phyloP scores from a whole-genome alignment of 179 eudicot species.

The Silene noctiflora region DNA sequence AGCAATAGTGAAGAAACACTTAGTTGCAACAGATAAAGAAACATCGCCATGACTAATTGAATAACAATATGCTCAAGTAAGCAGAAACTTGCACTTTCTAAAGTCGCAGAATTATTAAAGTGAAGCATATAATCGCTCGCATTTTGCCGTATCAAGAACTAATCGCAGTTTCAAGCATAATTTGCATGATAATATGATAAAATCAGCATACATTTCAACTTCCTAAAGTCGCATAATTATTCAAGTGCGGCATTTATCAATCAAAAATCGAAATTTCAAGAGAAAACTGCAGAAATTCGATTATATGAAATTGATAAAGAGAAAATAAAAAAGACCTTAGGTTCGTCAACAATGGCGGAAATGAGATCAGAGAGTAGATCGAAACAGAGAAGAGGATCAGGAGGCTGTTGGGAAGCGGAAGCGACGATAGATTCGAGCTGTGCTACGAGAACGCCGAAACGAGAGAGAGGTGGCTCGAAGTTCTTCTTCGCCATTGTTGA shows the following conservation, averaged over 20 bases:
- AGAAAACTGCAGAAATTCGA: neutral
- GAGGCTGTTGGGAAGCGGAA: slow-evolving; percentile 76
- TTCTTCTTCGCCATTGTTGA: slow-evolving; percentile 65
- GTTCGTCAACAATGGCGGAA: slow-evolving; percentile 70
- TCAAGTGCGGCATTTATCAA: neutral
- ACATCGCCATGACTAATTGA: neutral
- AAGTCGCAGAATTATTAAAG: neutral
- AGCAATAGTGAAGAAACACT: neutral
- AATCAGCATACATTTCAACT: neutral
- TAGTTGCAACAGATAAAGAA: neutral
- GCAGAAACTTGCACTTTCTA: neutral
- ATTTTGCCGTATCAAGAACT: neutral
- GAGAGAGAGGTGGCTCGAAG: slow-evolving; percentile 53
- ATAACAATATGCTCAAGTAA: neutral
- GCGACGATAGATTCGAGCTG: slow-evolving; percentile 88
- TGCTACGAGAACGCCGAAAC: slow-evolving; percentile 89
- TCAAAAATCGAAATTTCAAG: neutral
- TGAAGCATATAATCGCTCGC: neutral
- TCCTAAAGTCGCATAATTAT: neutral
- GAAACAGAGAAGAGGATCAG: slow-evolving; percentile 86
- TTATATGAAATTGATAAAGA: neutral
- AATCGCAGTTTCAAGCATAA: neutral
- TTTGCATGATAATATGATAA: no score
- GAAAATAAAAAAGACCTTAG: slow-evolving; percentile 48
- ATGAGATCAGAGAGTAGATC: slow-evolving; percentile 96